phyloP scores from a whole-genome alignment of 805 yeast genomes.

The Candida schatavii region DNA sequence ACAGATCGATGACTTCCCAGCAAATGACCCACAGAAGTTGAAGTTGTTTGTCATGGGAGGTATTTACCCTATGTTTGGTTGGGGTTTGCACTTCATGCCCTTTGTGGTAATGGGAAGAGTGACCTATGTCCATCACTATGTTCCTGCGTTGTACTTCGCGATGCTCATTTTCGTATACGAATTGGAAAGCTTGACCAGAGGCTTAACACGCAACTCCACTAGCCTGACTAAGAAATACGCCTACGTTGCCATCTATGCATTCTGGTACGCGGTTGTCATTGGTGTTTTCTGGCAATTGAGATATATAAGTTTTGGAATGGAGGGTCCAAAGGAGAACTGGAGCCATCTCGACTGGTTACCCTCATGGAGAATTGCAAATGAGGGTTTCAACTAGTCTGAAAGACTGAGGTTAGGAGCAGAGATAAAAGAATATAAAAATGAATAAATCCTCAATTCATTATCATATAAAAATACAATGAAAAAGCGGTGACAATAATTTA shows the following conservation, averaged over 20 bases:
- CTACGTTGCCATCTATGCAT: conserved; percentile 23
- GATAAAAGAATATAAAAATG: neutral
- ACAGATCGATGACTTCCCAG: conserved; percentile 55
- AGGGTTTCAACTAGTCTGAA: conserved; percentile 23
- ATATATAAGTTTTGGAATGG: conserved; percentile 42
- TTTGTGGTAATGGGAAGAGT: conserved; percentile 94
- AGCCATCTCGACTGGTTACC: conserved; percentile 36
- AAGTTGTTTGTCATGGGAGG: conserved; percentile 67
- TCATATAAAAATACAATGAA: too few relatives aligned
- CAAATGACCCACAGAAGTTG: conserved; percentile 40
- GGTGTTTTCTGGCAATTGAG: conserved; percentile 44
- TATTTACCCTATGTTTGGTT: conserved; percentile 80
- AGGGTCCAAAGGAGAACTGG: conserved; percentile 41
- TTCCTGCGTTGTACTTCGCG: conserved; percentile 94
- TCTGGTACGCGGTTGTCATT: conserved; percentile 30
- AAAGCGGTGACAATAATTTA: too few relatives aligned
- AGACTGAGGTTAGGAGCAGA: neutral
- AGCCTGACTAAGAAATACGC: conserved; percentile 14
- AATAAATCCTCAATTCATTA: too few relatives aligned
- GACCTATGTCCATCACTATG: conserved; percentile 93
- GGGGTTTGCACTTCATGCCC: conserved; percentile 87
- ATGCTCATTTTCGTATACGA: conserved; percentile 69
- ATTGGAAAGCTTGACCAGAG: conserved; percentile 44
- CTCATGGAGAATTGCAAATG: conserved; percentile 43
- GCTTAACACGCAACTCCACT: conserved; percentile 18